Conservation (phyloP, 176 grass and related monocot genomes). For the Oryza nivara region DNA sequence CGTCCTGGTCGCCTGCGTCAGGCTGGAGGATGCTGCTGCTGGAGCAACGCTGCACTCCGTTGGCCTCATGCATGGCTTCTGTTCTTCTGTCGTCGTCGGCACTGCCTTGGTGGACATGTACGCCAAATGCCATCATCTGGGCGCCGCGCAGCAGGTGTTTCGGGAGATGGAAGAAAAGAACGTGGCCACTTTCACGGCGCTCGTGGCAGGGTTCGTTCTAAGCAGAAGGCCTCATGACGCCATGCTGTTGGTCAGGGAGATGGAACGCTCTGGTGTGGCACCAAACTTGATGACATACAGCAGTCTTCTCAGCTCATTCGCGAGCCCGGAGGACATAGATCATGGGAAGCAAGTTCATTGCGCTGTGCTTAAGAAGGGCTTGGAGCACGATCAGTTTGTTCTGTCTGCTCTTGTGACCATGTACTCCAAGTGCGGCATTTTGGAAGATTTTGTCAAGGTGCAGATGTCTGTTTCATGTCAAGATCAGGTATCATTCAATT, state of each 20-base stretch:
- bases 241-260: constrained; percentile 37
- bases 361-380: constrained; percentile 1
- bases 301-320: constrained; percentile 43
- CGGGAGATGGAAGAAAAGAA: constrained; percentile 29
- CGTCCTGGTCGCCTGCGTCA: neutral
- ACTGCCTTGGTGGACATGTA: constrained; percentile 39
- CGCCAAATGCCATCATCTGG: neutral
- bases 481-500: constrained; percentile 41
- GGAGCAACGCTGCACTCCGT: constrained; percentile 14
- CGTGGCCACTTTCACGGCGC: constrained; percentile 32
- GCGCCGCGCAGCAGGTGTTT: neutral
- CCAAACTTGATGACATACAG: constrained; percentile 46
- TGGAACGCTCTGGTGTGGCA: constrained; percentile 31
- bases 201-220: neutral
- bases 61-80: neutral
- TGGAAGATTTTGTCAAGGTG: constrained; percentile 35
- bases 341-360: constrained; percentile 34
- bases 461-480: neutral
- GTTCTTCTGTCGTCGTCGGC: neutral
- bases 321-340: neutral
- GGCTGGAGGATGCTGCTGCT: neutral
- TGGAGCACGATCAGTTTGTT: constrained; percentile 27
- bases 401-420: constrained; percentile 33
- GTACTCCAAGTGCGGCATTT: constrained; percentile 48
- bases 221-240: constrained; percentile 10